Evolutionary conservation across 2,329 filamentous ascomycete species (phyloP).

Genomic region (Aspergillus pseudotamarii): DNA sequence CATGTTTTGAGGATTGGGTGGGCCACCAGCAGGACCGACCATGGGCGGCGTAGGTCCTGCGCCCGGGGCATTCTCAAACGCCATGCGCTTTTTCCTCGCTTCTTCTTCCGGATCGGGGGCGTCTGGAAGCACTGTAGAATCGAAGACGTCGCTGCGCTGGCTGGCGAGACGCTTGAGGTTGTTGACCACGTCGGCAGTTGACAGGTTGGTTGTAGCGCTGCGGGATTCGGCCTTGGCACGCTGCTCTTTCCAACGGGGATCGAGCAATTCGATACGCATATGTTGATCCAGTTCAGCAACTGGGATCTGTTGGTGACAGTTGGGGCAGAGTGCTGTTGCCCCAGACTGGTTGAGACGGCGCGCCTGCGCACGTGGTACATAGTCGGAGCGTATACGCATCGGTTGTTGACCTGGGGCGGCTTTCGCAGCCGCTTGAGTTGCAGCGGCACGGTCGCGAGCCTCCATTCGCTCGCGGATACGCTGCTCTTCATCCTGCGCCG

Average conservation of each 20-base stretch:
- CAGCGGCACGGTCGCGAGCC: conserved; percentile 66
- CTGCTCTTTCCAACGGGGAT: conserved; percentile 95
- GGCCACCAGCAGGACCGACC: conserved; percentile 31
- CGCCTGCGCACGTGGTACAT: conserved; percentile 80
- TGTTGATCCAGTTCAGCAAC: conserved; percentile 87
- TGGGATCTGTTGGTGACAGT: conserved; percentile 88
- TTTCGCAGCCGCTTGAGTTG: conserved; percentile 76
- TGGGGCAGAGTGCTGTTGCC: conserved; percentile 73
- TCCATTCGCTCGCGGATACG: conserved; percentile 62
- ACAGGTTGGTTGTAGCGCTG: conserved; percentile 81
- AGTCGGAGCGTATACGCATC: conserved; percentile 92
- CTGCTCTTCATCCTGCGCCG: conserved; percentile 60
- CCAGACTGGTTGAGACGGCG: conserved; percentile 69
- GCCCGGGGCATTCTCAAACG: conserved; percentile 41
- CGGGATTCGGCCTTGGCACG: conserved; percentile 85
- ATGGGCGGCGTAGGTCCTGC: conserved; percentile 29
- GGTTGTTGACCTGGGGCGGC: conserved; percentile 59
- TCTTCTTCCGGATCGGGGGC: conserved; percentile 73
- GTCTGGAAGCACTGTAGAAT: conserved; percentile 54
- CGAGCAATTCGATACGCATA: conserved; percentile 91
- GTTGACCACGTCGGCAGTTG: conserved; percentile 83
- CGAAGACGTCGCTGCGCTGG: conserved; percentile 85
- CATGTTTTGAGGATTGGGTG: conserved; percentile 49
- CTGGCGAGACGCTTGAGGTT: conserved; percentile 94
- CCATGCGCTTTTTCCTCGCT: conserved; percentile 74